These are phyloP conservation scores for Talaromyces funiculosus DNA, from an alignment of 2,329 filamentous ascomycete species.

Conservation along the genomic window DNA sequence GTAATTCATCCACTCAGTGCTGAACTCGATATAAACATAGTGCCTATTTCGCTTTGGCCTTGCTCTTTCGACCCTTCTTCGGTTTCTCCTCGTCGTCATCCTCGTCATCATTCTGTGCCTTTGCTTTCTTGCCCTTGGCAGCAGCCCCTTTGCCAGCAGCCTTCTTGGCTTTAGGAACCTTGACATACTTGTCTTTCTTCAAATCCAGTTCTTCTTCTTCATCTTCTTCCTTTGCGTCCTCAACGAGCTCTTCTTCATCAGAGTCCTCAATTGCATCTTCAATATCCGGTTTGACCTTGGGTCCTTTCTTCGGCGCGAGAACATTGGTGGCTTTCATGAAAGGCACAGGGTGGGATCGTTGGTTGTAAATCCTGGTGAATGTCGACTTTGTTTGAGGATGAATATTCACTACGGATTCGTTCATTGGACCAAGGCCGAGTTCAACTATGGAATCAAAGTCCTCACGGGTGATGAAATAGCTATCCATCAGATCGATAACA, in stretches of 20 bases:
- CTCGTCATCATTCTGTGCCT: slow-evolving; percentile 36
- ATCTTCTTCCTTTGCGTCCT: slow-evolving; percentile 53
- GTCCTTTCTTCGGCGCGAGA: slow-evolving; percentile 62
- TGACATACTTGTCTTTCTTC: slow-evolving; percentile 94
- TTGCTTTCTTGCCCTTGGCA: slow-evolving; percentile 28
- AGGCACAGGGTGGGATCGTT: slow-evolving; percentile 77
- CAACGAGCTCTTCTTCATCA: slow-evolving; percentile 61
- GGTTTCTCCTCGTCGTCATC: slow-evolving; percentile 51
- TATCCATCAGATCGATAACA: slow-evolving; percentile 94
- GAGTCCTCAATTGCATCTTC: slow-evolving; percentile 95
- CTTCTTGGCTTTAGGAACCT: slow-evolving; percentile 61
- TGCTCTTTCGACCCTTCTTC: slow-evolving; percentile 43
- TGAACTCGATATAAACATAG: background rate
- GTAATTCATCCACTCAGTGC: background rate
- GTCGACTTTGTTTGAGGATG: slow-evolving; percentile 79
- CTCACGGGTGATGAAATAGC: slow-evolving; percentile 88
- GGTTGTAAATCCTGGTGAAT: slow-evolving; percentile 89
- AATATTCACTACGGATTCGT: slow-evolving; percentile 67
- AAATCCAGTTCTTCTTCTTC: slow-evolving; percentile 76
- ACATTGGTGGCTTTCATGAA: slow-evolving; percentile 92
- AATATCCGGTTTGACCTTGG: slow-evolving; percentile 78
- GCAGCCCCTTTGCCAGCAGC: slow-evolving; percentile 34
- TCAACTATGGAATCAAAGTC: slow-evolving; percentile 93
- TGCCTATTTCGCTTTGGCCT: slow-evolving; percentile 22
- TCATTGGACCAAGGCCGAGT: slow-evolving; percentile 79